Evolutionary conservation across 805 yeast species (phyloP).

Genomic region (Candida endomychidarum): DNA sequence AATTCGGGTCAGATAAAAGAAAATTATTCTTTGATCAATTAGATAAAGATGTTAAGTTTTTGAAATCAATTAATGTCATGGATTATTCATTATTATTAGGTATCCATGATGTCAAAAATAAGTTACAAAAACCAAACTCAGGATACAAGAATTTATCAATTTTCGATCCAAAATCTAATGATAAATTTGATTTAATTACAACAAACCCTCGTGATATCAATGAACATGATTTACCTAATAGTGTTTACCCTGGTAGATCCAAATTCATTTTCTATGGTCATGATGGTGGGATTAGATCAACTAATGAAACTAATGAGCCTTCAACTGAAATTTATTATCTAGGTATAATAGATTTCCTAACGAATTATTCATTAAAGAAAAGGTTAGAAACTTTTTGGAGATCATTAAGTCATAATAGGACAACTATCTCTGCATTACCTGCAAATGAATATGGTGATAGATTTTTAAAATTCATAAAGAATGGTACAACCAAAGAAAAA

Average conservation of each 20-base stretch:
- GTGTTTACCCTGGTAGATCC: constrained; percentile 48
- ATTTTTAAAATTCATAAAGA: constrained; percentile 66
- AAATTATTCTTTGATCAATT: constrained; percentile 66
- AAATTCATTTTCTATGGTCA: constrained; percentile 66
- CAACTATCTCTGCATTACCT: constrained; percentile 83
- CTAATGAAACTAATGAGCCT: constrained; percentile 62
- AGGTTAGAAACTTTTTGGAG: constrained; percentile 85
- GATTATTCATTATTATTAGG: constrained; percentile 92
- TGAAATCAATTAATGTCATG: constrained; percentile 83
- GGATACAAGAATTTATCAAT: constrained; percentile 40
- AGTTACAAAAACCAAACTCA: constrained; percentile 27
- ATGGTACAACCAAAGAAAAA: constrained; percentile 5
- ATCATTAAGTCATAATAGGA: constrained; percentile 64
- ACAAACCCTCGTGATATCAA: constrained; percentile 49
- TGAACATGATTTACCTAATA: constrained; percentile 40
- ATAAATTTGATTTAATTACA: constrained; percentile 38
- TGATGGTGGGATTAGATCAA: constrained; percentile 82
- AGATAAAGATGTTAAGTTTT: constrained; percentile 67
- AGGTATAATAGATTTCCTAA: constrained; percentile 92
- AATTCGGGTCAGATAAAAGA: constrained; percentile 72
- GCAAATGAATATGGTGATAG: constrained; percentile 88
- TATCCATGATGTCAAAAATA: constrained; percentile 70
- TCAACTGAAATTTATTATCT: constrained; percentile 74
- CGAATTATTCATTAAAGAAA: constrained; percentile 73
- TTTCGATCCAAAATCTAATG: constrained; percentile 43